Evolutionary conservation across 2,329 filamentous ascomycete species (phyloP), one percentile per base, ranked within the genome.

Genomic region (Blastomyces parvus): DNA sequence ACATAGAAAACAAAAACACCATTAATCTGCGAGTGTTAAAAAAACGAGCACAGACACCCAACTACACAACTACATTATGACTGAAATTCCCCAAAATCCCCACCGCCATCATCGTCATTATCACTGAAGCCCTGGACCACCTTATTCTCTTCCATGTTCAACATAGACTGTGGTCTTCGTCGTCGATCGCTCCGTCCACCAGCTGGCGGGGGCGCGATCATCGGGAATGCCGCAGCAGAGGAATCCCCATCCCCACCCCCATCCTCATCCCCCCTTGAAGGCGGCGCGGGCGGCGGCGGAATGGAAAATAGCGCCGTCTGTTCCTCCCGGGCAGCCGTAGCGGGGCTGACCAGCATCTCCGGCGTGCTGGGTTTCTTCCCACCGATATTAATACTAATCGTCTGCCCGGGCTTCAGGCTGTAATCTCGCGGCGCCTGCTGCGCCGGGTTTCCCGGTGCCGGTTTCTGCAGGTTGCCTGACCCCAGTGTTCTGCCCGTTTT

Each of bases 381-480:
- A 71, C 84, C 86, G 60, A 94, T 82, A 73, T 89, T 90, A 67
- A 95, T 86, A 30, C 87, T 90, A 69, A 96, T 95, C 22, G 89
- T 96, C 81, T 96, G 88, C 13, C 91, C 91, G 65, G 92, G 90
- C 75, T 96, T 96, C 67, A 96, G 75, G 70, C 89, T 92, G 72
- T 91, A 91, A 71, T 96, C 91, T 67, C 83, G 84, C 76, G 64
- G 62, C 30, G 75, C 74, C 68, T 71, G 67, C 27, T 71, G 67
- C 27, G 72, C 69, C 27, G 70, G 71, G 8, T 63, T 65, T 65
- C 38, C 69, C 59, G 48, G 36, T 13, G 44, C 33, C 36, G 36
- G 40, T 46, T 38, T 62, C 27, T 62, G 60, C 8, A n/a, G 40
- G 17, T 36, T 6, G 5, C 33, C 56, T 19, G 33, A 22, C 11